phyloP scores from a whole-genome alignment of 345 rosid species.

The Kernera saxatilis region DNA sequence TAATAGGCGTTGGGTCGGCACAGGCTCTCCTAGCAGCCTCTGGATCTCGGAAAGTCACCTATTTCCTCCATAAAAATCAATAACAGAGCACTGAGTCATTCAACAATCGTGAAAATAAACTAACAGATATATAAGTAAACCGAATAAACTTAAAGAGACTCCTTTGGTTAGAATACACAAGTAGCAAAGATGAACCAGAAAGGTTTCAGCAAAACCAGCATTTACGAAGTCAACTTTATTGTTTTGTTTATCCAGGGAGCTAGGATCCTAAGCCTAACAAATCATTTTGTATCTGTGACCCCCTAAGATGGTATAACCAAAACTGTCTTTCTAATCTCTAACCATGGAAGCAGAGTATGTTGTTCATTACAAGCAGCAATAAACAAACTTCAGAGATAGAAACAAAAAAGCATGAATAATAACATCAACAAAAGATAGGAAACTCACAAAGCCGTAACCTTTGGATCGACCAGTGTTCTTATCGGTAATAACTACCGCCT shows the following conservation, averaged over 20 bases:
- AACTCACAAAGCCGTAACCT: slow-evolving; percentile 99
- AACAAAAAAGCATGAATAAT: neutral
- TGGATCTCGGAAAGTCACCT: slow-evolving; percentile 97
- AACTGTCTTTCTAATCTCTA: neutral
- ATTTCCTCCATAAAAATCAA: slow-evolving; percentile 63
- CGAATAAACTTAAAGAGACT: neutral
- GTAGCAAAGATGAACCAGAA: neutral
- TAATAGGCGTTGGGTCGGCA: slow-evolving; percentile 71
- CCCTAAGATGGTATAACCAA: neutral
- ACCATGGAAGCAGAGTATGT: slow-evolving; percentile 9
- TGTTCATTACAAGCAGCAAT: neutral
- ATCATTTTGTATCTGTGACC: neutral
- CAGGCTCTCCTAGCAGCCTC: slow-evolving; percentile 97
- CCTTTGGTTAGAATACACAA: neutral
- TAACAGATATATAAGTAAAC: neutral
- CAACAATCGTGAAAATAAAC: slow-evolving; percentile 2
- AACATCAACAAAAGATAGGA: neutral
- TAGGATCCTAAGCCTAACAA: neutral
- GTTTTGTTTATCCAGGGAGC: neutral
- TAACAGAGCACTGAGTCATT: slow-evolving; percentile 40
- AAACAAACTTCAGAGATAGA: neutral
- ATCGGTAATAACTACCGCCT: slow-evolving; percentile 92
- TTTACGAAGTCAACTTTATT: neutral
- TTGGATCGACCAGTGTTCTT: slow-evolving; percentile 95
- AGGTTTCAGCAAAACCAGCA: slow-evolving; percentile 2